phyloP scores from a whole-genome alignment of 2,329 filamentous ascomycete genomes.

The Colletotrichum sansevieriae region DNA sequence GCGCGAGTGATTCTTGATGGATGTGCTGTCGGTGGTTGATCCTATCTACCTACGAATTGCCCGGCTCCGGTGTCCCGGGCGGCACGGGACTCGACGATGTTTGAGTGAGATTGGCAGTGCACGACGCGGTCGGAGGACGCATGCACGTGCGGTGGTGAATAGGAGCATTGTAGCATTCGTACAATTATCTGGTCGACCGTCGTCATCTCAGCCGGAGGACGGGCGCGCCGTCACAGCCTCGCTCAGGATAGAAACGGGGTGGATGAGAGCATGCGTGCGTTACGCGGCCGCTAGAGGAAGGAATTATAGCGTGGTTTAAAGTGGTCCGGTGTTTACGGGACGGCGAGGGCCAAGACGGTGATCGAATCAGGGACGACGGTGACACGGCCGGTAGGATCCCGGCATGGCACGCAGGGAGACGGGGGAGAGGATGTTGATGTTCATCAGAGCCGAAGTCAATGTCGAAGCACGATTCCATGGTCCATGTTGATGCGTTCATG shows the following conservation, averaged over 20 bases:
- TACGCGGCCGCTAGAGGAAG: conserved; percentile 2
- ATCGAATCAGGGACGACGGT: conserved; percentile 1
- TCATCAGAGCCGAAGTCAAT: conserved; percentile 18
- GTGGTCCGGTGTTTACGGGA: neutral
- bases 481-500: conserved; percentile 17
- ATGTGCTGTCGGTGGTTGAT: neutral
- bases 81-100: conserved; percentile 20
- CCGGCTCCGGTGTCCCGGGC: conserved; percentile 33
- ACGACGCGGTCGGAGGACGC: neutral
- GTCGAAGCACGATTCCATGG: conserved; percentile 20
- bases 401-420: neutral
- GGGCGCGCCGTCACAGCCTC: conserved; percentile 33
- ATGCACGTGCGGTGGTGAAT: conserved; percentile 1
- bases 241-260: conserved; percentile 33
- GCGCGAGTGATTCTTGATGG: conserved; percentile 8
- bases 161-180: neutral
- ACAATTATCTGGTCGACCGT: too few relatives aligned
- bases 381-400: conserved; percentile 1
- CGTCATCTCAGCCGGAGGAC: neutral
- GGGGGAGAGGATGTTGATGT: neutral
- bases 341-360: neutral
- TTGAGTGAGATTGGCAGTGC: conserved; percentile 24
- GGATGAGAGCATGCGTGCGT: conserved; percentile 6
- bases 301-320: conserved; percentile 10
- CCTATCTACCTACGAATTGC: neutral